Base-by-base conservation (phyloP, 129 eudicot species). In the Ambrosia artemisiifolia region DNA sequence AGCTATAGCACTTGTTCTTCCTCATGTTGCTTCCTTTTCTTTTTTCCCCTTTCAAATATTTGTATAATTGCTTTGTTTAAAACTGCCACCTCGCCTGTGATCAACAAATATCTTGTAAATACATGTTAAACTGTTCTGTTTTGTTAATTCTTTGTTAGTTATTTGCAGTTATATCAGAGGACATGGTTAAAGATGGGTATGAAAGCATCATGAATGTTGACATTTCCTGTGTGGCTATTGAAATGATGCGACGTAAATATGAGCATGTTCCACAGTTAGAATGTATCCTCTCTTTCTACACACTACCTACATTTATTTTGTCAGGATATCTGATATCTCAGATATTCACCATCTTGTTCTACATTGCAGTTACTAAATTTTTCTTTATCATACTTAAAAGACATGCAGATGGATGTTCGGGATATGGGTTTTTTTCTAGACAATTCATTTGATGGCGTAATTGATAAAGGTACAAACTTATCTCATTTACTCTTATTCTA, bases 391-490 rank as follows among this genome's bases (percentile, higher is more conserved):
- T 59, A 75, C 36, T 47, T 57, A 20, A 60, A 60, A 94, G 98
- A 94, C 78, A n/a, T 94, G 93, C 93, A 90, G 82, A 94, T 94
- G 98, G 97, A 94, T 94, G 98, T 90, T 70, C 82, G 81, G 72
- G 97, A 94, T 81, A 89, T 90, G 98, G 90, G 96, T 69, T 84
- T 90, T 72, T 90, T 94, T 65, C 81, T 88, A 2, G 98, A 94
- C 71, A 89, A 84, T 54, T 82, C 96, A 66, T 94, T 85, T 78
- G 95, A 85, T 50, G 75, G 91, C 72, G 88, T 94, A 61, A 86
- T 94, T 70, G 98, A 94, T 76, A 94, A 94, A 86, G 98, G 98
- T 86, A 80, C 42, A 46, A 4, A 61, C 69, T 19, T 69, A 18
- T 57, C 44, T 51, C 36, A 60, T 59, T 9, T 3, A 11, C 72